phyloP scores from a whole-genome alignment of 2,329 filamentous ascomycete genomes.

The Trichophaea hybrida region DNA sequence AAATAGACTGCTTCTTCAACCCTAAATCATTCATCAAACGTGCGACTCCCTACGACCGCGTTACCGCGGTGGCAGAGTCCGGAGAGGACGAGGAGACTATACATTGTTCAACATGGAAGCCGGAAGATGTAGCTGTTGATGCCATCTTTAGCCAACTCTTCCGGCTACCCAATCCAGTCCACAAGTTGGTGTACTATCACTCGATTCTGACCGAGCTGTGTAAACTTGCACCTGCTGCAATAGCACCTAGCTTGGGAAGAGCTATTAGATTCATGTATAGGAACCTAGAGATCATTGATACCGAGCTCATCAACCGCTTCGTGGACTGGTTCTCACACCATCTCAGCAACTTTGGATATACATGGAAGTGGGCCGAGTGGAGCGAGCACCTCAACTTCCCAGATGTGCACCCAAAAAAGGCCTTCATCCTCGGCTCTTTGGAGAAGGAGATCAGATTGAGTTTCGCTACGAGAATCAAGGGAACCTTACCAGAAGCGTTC shows the following conservation, averaged over 20 bases:
- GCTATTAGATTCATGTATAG: conserved; percentile 87
- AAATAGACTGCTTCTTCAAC: conserved; percentile 88
- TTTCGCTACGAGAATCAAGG: conserved; percentile 90
- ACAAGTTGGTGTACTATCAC: conserved; percentile 95
- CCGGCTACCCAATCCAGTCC: conserved; percentile 70
- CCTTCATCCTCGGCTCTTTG: conserved; percentile 77
- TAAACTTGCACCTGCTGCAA: conserved; percentile 90
- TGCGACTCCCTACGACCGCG: conserved; percentile 79
- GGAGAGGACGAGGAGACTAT: conserved; percentile 38
- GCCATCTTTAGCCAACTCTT: conserved; percentile 93
- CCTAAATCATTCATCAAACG: conserved; percentile 84
- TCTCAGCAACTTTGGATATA: conserved; percentile 96
- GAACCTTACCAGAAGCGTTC: conserved; percentile 75
- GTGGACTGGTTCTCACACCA: conserved; percentile 97
- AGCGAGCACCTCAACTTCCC: conserved; percentile 67
- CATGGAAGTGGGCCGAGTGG: conserved; percentile 99
- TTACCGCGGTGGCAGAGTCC: conserved; percentile 51
- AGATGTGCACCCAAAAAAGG: conserved; percentile 70
- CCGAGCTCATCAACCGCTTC: conserved; percentile 76
- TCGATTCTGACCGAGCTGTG: conserved; percentile 87
- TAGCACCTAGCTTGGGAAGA: conserved; percentile 81
- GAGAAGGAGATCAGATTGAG: conserved; percentile 96
- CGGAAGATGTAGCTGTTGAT: conserved; percentile 93
- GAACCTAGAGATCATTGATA: conserved; percentile 65
- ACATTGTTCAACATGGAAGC: conserved; percentile 65